Evolutionary conservation across 352 stramenopile genomes (phyloP), one percentile per base, ranked within the genome.

Genomic region (Pythium monospermum): DNA sequence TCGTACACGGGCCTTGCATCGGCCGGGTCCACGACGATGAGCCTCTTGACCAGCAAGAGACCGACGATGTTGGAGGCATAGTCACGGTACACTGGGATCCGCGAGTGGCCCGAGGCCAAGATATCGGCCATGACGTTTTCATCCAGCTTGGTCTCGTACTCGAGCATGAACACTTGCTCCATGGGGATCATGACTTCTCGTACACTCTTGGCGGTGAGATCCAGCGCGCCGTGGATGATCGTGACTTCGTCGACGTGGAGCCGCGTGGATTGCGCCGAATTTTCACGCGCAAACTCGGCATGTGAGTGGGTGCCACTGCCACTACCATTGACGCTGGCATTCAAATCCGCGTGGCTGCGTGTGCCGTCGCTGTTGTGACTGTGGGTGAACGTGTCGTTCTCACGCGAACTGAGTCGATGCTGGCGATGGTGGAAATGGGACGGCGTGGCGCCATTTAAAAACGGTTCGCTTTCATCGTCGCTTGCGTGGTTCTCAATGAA

Each of bases 221-320:
- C 68, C 38, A 98, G 53, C 11, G 90, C 87, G 27, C 92, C 94
- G 58, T 96, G 85, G 47, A 98, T 95, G 53, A 98, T 95, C 1
- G 73, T 92, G 2, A 97, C 85, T 67, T 98, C 91, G 54, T 97
- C 86, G 22, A 73, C 72, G 48, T 87, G 66, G 19, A 91, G 50
- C 13, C 68, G 46, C 4, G 79, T 88, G 23, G 70, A 66, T 49
- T 69, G 63, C 11, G 71, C 61, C 33, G 64, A 61, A 43, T 73
- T 53, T 39, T 77, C 66, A 25, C 59, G 61, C 18, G 58, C 66
- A 8, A 25, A 23, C 8, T 16, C n/a, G n/a, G 27, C 42, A 11
- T 16, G 15, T 16, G 27, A 11, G 5, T 12, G 13, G 13, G 4
- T 36, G 31, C 40, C 76, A 80, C 53, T 70, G 37, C 30, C 7